Conservation (phyloP, 306 rosid species). For the Mimosa bimucronata region DNA sequence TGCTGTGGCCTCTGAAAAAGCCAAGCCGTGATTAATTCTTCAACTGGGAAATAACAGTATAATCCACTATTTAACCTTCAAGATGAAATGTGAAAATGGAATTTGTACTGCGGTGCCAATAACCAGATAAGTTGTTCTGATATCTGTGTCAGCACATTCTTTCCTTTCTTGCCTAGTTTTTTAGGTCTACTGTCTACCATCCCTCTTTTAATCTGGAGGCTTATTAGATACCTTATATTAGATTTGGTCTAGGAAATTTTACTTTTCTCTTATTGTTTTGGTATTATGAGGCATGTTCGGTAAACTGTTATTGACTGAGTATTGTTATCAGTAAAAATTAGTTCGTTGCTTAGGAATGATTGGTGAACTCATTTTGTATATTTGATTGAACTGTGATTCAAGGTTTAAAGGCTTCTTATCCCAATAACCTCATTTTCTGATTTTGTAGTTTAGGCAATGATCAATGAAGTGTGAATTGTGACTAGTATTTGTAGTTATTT, state of each 20-base stretch:
- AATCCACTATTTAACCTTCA: slow-evolving; percentile 5
- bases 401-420: slow-evolving; percentile 1
- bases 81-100: background rate
- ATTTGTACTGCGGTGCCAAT: slow-evolving; percentile 22
- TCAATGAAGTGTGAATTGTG: background rate
- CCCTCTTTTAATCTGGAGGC: background rate
- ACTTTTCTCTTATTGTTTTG: background rate
- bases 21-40: slow-evolving; percentile 42
- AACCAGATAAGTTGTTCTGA: background rate
- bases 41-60: slow-evolving; percentile 10
- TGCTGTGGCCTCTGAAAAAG: slow-evolving; percentile 57
- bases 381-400: slow-evolving; percentile 4
- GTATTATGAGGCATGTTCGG: background rate
- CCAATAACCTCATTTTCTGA: background rate
- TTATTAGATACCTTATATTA: background rate
- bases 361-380: background rate
- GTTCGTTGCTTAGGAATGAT: background rate
- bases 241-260: background rate
- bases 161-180: slow-evolving; percentile 4
- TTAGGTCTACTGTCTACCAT: no score
- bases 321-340: background rate
- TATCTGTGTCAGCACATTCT: slow-evolving; percentile 1
- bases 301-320: background rate
- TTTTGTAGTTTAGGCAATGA: background rate
- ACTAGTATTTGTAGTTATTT: background rate